Base-by-base conservation (phyloP, 345 rosid species). In the Isatis tinctoria region DNA sequence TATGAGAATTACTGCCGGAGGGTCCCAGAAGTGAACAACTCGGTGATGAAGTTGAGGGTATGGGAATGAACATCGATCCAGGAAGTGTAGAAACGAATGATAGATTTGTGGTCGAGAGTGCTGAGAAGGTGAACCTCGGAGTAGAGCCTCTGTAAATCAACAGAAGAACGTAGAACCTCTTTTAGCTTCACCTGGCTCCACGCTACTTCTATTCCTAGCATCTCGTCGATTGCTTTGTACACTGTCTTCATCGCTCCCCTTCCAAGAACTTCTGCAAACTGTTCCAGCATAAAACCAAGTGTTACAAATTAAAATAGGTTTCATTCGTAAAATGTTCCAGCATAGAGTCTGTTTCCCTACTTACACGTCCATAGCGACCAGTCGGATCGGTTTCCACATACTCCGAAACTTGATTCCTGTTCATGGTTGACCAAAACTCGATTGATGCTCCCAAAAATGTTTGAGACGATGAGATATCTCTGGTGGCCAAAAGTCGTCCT, bases 331-430 rank as follows among this genome's bases (percentile, higher is more conserved):
- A 47, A 5, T 52, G 33, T 52, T 52, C 33, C 33, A 52, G 33
- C 24, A n/a, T 30, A 77, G 26, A 65, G 6, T 32, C 22, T 11
- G n/a, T 48, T 35, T 64, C 39, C 3, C 10, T 43, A 82, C 97
- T 90, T 88, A 92, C 99, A 48, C 97, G 96, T 60, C 96, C 90
- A 20, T 92, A 95, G 13, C 99, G 97, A 70, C 90, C 91, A 18
- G 97, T 83, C 6, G 97, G 97, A 72, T 92, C 97, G 9, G 86
- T 88, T 76, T 95, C 97, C 0, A 81, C 93, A 62, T 91, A 95
- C 27, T 77, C 80, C 18, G 16, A 5, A 76, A 59, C 77, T 59
- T 72, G 73, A 65, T 72, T 60, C 36, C 0, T 24, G 67, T 59
- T 59, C 81, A 77, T 77, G 65, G 73, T 59, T 77, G 80, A 77